phyloP scores from a whole-genome alignment of 257 asterid genomes.

The Primulina tabacum region DNA sequence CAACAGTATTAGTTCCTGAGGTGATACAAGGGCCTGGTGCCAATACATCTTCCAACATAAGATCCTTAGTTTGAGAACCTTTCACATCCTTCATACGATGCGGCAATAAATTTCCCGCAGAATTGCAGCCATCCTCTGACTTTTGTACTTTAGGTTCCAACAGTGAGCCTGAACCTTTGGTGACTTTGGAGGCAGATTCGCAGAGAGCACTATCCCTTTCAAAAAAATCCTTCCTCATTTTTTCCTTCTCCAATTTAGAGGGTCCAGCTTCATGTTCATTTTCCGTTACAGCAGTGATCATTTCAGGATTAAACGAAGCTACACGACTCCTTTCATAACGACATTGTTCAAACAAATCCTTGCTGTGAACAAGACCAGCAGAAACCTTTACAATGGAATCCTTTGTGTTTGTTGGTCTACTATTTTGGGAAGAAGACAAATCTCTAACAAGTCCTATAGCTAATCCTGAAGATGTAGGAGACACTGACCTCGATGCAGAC shows the following conservation, averaged over 20 bases:
- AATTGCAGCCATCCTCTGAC: slow-evolving; percentile 25
- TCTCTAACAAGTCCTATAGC: slow-evolving; percentile 22
- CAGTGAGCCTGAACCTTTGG: slow-evolving; percentile 15
- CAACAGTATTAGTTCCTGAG: slow-evolving; percentile 24
- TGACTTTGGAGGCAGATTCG: slow-evolving; percentile 14
- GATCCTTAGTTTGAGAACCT: slow-evolving; percentile 24
- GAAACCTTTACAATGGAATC: slow-evolving; percentile 6
- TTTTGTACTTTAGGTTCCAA: slow-evolving; percentile 3
- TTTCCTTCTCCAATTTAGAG: background rate
- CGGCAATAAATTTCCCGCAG: slow-evolving; percentile 19
- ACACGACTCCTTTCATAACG: slow-evolving; percentile 14
- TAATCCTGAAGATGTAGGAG: slow-evolving; percentile 22
- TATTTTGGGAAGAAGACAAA: slow-evolving; percentile 23
- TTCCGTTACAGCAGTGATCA: background rate
- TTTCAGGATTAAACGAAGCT: slow-evolving; percentile 10
- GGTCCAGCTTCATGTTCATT: slow-evolving; percentile 17
- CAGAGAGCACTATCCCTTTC: background rate
- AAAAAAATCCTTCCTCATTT: background rate
- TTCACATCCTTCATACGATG: slow-evolving; percentile 14
- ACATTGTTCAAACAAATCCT: slow-evolving; percentile 16
- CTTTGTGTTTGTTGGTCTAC: slow-evolving; percentile 16
- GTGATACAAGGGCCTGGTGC: slow-evolving; percentile 19
- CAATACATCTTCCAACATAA: slow-evolving; percentile 18
- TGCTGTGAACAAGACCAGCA: slow-evolving; percentile 20
- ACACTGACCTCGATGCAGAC: slow-evolving; percentile 23